Evolutionary conservation across 305 asterid species (phyloP), one percentile per base, ranked within the genome.

Genomic region (Fraxinus angustifolia): DNA sequence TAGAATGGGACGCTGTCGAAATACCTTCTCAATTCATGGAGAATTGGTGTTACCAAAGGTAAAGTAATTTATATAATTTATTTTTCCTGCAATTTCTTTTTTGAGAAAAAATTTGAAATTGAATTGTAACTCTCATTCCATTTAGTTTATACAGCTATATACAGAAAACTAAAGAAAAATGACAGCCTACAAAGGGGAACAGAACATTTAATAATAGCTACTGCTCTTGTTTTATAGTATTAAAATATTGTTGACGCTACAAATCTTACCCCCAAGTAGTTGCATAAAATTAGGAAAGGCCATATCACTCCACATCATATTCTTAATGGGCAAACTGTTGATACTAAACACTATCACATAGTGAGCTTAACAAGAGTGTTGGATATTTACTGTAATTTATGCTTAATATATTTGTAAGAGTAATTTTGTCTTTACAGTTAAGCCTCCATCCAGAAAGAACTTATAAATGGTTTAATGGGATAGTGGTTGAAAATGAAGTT

Each of bases 21-120:
- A 83, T 91, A 56, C 91, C 97, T 78, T 93, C 97, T 68, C 95
- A 90, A 60, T 93, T 93, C 78, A 93, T 93, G 96, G 96, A 93
- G 80, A 93, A 93, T 84, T 91, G 97, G 97, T 93, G 97, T 84
- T 93, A 93, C 82, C 97, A 91, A 73, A 90, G 97, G 97, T 93
- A 79, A 72, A 77, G 73, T 73, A 21, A 42, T 58, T 58, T 12
- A 17, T 17, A 2, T 28, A 19, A 16, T 21, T 31, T 60, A 30
- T 28, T 31, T 11, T 14, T 70, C 16, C 23, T 6, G 17, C 42
- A 16, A 6, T 71, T 33, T 31, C 8, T 2, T 71, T 70, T 71
- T 31, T 16, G 23, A 1, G 12, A 17, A 31, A 12, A 70, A 70
- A 70, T 0, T 6, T 31, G 75, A 30, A 31, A 11, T 65, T 2